phyloP scores from a whole-genome alignment of 192 early-diverging fungal species.

The Coemansia biformis region DNA sequence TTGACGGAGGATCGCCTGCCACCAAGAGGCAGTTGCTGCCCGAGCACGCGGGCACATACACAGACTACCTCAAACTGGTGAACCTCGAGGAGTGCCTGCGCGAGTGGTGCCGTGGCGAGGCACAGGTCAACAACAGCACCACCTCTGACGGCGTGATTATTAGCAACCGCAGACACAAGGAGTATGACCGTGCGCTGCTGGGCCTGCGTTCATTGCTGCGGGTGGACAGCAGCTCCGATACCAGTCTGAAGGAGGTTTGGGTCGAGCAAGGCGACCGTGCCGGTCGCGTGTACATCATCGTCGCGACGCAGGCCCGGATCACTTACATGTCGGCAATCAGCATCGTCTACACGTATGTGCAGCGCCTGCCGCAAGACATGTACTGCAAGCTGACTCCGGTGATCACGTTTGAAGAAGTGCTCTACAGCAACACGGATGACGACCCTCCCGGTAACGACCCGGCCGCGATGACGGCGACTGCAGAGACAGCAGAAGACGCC shows the following conservation, averaged over 20 bases:
- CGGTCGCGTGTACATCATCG: conserved; percentile 55
- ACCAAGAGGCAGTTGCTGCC: neutral
- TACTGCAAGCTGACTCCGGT: conserved; percentile 54
- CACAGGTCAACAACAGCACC: conserved; percentile 1
- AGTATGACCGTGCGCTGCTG: conserved; percentile 20
- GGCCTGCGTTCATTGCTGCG: conserved; percentile 10
- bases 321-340: conserved; percentile 64
- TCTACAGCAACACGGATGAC: neutral
- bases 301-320: conserved; percentile 62
- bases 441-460: too few species aligned
- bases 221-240: conserved; percentile 25
- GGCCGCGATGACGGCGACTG: too few species aligned
- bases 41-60: conserved; percentile 23
- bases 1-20: neutral
- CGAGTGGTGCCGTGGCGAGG: conserved; percentile 52
- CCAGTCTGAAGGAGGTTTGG: conserved; percentile 28
- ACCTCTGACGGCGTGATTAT: conserved; percentile 14
- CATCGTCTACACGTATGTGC: conserved; percentile 68
- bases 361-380: conserved; percentile 60
- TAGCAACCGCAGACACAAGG: conserved; percentile 8
- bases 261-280: conserved; percentile 30
- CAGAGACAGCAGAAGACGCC: too few species aligned
- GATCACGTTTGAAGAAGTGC: conserved; percentile 38
- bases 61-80: conserved; percentile 41
- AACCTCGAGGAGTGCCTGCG: conserved; percentile 58